Base-by-base conservation (phyloP, 2,329 filamentous ascomycete species). In the Fusarium torulosum region DNA sequence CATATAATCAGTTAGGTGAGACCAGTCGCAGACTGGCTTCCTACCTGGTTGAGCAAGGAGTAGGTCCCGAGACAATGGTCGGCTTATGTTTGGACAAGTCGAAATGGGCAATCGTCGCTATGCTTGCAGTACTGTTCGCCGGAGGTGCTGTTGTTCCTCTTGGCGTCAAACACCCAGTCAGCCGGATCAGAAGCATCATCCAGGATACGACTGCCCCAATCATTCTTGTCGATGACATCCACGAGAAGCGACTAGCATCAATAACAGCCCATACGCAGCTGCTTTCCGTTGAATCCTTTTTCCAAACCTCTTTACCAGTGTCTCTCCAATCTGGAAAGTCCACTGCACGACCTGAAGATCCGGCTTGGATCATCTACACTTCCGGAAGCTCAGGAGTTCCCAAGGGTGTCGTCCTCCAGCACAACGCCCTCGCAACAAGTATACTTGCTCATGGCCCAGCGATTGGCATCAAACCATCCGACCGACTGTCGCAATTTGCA, bases 31-130 rank as follows among this genome's bases (percentile, higher is more conserved):
- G 35, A 51, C 47, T 51, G 8, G n/a, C n/a, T n/a, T n/a, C n/a
- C n/a, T n/a, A n/a, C n/a, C n/a, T n/a, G n/a, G n/a, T n/a, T n/a
- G n/a, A n/a, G n/a, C n/a, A n/a, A n/a, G n/a, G n/a, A n/a, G 47
- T 51, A 2, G 37, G 47, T 19, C 47, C 47, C 14, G 47, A 51
- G 37, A 35, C 41, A 6, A 51, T 51, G 47, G 47, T 51, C 4
- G 47, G 47, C n/a, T 41, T 51, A 25, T 51, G 47, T 17, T 41
- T 51, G 47, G 47, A 51, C 35, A 51, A 51, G 35, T 51, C 47
- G n/a, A 51, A 41, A 25, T 37, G 41, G 6, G 47, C 37, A 7
- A 37, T 41, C 31, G 37, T 51, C 14, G 35, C 47, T 41, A 51
- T 51, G 47, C 23, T 51, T n/a, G 47, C 47, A 14, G 40, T n/a